Base-by-base conservation (phyloP, 2,329 filamentous ascomycete species). In the Paramyrothecium roridum region DNA sequence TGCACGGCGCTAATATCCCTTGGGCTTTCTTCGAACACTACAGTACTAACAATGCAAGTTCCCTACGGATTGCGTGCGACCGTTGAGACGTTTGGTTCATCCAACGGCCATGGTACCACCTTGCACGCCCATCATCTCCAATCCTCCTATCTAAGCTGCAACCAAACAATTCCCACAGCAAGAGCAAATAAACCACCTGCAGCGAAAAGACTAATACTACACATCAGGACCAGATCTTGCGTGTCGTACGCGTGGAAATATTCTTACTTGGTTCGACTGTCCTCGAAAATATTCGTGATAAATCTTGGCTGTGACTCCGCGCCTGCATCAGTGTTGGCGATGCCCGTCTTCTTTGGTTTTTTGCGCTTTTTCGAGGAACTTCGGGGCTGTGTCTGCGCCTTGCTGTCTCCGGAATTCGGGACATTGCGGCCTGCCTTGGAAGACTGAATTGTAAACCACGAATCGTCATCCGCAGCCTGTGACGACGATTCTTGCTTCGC, bases 101-200 rank as follows among this genome's bases (percentile, higher is more conserved):
- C 26, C 26, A 30, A 30, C 26, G 10, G 26, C 26, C 6, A 30
- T 10, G 4, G 26, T 10, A 30, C n/a, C n/a, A 10, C 60, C 58
- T 30, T 63, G 57, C 33, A 56, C 43, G 33, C 57, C 54, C 40
- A 30, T 30, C 4, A 6, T 6, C 10, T 30, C 26, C 26, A 30
- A 4, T 10, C 26, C 26, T 30, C 26, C 37, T 43, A 43, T 43
- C 12, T 16, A 43, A 17, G n/a, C 37, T 61, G 63, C 63, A 62
- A 67, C 62, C 63, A 65, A 12, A 62, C 60, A 55, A 67, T 59
- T 19, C 61, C 65, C 33, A 67, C 54, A 26, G 63, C 65, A 20
- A 67, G 37, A 33, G 57, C 62, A 40, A 67, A 50, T 10, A 59
- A 58, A n/a, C 65, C 63, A 8, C 65, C 57, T 48, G 65, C 65